Conservation (phyloP, 306 rosid genomes). For the Oxytropis ochrocephala region DNA sequence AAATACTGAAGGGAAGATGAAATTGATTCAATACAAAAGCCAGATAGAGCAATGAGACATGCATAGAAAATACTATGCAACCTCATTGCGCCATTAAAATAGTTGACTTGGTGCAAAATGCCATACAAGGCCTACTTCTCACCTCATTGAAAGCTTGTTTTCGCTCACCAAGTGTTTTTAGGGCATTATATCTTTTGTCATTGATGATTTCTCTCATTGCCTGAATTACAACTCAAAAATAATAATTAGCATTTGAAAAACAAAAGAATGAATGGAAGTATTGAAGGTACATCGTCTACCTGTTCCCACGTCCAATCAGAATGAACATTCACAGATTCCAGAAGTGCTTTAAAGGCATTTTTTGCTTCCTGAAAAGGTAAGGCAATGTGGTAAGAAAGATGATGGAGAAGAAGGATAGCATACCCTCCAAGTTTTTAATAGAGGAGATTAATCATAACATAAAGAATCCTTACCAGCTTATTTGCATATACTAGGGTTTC, state of each 20-base stretch:
- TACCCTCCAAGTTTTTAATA: conserved; percentile 4
- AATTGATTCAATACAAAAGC: conserved; percentile 28
- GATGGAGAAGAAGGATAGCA: not conserved
- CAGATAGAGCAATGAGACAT: not conserved
- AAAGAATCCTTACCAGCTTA: conserved; percentile 65
- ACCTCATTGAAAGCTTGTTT: conserved; percentile 99
- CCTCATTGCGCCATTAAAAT: not conserved
- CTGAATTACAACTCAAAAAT: conserved; percentile 37
- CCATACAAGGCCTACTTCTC: conserved; percentile 13
- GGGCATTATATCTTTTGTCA: conserved; percentile 89
- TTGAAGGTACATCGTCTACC: conserved; percentile 40
- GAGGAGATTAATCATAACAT: not conserved
- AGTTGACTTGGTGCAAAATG: conserved; percentile 8
- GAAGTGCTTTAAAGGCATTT: conserved; percentile 82
- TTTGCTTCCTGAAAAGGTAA: conserved; percentile 72
- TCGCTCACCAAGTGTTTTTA: conserved; percentile 94
- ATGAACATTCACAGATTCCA: conserved; percentile 86
- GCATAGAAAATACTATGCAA: not conserved
- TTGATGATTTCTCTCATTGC: conserved; percentile 92
- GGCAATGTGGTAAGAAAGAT: not conserved
- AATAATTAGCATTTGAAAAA: conserved; percentile 25
- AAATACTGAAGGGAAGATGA: conserved; percentile 54
- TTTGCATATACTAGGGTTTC: conserved; percentile 76
- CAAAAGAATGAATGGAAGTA: not conserved
- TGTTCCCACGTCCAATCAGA: conserved; percentile 99